These are phyloP conservation scores for Rhodotorula sp. DNA, from an alignment of 1,284 basidiomycete species.

Conservation along the genomic window DNA sequence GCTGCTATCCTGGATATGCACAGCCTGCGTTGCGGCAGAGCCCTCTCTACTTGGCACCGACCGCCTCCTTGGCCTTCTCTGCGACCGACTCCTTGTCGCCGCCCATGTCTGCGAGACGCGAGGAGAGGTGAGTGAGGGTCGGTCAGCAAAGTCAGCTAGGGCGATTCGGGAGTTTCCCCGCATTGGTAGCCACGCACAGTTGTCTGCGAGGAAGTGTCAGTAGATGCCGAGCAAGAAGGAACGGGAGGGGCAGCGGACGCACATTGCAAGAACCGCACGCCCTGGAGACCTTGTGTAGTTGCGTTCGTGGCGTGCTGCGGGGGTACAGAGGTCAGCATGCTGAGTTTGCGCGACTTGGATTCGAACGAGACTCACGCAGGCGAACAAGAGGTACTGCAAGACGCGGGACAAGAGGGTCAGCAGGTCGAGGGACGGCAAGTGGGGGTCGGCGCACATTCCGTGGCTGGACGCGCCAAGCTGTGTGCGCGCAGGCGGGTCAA, in stretches of 20 bases:
- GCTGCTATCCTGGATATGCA: neutral
- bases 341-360: too few relatives aligned
- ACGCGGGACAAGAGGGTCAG: neutral
- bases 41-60: conserved; percentile 5
- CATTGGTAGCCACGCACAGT: conserved; percentile 12
- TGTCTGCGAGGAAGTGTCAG: conserved; percentile 14
- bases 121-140: neutral
- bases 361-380: conserved; percentile 57
- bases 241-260: neutral
- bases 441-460: conserved; percentile 61
- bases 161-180: neutral
- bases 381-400: conserved; percentile 67
- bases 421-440: too few relatives aligned
- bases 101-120: conserved; percentile 21
- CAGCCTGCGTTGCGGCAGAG: neutral
- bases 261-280: conserved; percentile 76
- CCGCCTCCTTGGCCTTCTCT: conserved; percentile 28
- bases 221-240: neutral
- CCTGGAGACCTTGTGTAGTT: conserved; percentile 79
- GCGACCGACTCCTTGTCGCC: conserved; percentile 16
- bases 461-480: conserved; percentile 80
- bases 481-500: neutral
- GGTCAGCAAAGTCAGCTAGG: neutral
- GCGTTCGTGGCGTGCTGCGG: conserved; percentile 74
- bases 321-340: neutral